Evolutionary conservation across 2,329 filamentous ascomycete species (phyloP), one percentile per base, ranked within the genome.

Genomic region (Colletotrichum noveboracense): DNA sequence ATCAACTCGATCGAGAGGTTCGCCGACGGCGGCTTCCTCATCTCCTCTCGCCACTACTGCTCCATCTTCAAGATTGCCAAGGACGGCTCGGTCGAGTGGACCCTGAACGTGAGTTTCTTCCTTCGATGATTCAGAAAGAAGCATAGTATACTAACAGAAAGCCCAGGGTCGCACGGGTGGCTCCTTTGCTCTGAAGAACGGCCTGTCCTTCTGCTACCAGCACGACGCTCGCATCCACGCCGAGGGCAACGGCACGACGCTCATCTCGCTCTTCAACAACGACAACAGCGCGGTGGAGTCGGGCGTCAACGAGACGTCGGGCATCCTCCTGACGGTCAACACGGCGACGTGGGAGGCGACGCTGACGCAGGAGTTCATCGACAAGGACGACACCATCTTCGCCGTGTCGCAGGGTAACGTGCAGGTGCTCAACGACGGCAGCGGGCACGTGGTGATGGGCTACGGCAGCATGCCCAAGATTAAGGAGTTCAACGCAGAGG

Each of bases 1-100:
- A 87, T 91, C 81, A 90, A 91, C 81, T 88, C 88, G 43, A 82
- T 91, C 32, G 87, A 90, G 78, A 90, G 91, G 79, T 86, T 87
- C 68, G 78, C 81, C 0, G 78, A 84, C 0, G 88, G 88, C 6
- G 88, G 91, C 78, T 92, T 89, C 72, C 80, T 92, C 13, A 84
- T 92, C n/a, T 91, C 89, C 0, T 85, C 87, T 1, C 87, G 89
- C 2, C 86, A 90, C 78, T 84, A 86, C 66, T 86, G 86, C 78
- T 84, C 86, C 21, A 82, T 91, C 13, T 83, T 84, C 36, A 86
- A 86, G 66, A 86, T 92, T 38, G 71, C 71, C 38, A 69, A 65
- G 24, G 43, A 74, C 16, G 71, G 83, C 82, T 60, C 79, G 82
- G 2, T 84, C 80, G 71, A 74, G 12, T 74, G 71, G 71, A 74